These are phyloP conservation scores for Leishmania amazonensis DNA, from an alignment of 208 protist species.

Conservation along the genomic window DNA sequence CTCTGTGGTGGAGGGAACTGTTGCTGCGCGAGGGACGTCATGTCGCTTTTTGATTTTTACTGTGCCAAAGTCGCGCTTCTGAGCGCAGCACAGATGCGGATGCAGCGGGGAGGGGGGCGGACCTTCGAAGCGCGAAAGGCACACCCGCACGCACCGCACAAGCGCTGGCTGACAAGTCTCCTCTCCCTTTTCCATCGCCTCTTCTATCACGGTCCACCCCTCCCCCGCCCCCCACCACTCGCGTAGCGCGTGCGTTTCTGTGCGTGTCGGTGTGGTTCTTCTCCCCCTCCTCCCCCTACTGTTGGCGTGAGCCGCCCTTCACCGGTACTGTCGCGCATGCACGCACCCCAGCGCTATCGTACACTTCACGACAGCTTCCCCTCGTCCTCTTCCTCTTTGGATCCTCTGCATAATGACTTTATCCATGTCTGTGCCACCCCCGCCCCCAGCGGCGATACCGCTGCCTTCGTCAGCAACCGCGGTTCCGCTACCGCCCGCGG, in stretches of 20 bases:
- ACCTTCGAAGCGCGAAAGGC: not conserved
- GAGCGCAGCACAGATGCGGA: not conserved
- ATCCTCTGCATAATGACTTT: not conserved
- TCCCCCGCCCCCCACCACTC: not conserved
- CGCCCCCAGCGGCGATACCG: conserved; percentile 28
- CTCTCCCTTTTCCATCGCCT: not conserved
- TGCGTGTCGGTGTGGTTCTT: not conserved
- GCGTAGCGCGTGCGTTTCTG: no score
- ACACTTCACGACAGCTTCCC: conserved; percentile 4
- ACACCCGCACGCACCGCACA: not conserved
- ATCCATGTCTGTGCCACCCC: conserved; percentile 25
- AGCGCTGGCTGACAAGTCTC: not conserved
- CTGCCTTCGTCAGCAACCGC: conserved; percentile 3
- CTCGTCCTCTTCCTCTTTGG: not conserved
- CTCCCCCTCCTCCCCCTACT: not conserved
- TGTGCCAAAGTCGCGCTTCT: not conserved
- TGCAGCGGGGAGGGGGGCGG: not conserved
- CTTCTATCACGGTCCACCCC: not conserved
- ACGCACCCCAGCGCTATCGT: conserved; percentile 9
- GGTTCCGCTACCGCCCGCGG: conserved; percentile 3
- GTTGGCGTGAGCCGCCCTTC: not conserved
- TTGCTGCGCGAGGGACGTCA: not conserved
- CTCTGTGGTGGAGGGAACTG: not conserved
- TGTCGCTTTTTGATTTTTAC: not conserved
- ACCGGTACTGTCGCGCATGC: not conserved